Base-by-base conservation (phyloP, 164 flowering plant species). In the Brasenia schreberi region DNA sequence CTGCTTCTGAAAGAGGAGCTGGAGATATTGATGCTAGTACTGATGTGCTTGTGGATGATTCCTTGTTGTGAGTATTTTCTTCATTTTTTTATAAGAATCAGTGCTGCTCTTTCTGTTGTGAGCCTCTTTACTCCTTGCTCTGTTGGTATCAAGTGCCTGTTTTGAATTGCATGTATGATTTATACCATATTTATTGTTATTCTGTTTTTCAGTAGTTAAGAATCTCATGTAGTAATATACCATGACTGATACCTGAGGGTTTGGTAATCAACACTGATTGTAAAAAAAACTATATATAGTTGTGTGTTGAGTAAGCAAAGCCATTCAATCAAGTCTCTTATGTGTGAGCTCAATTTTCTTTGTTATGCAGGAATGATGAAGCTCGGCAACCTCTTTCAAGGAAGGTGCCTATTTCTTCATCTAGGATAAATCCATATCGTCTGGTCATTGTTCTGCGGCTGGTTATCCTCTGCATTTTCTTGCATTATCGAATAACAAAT, bases 1-100 rank as follows among this genome's bases (percentile, higher is more conserved):
- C 92, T 62, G 70, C 94, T 71, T 73, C 97, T 19, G 98, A 90
- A 75, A 83, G 85, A 66, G 87, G 93, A 65, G 90, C 75, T 60
- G 75, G 81, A 79, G 76, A 75, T 65, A 70, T 77, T 73, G 77
- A 74, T 68, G 80, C 80, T 44, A 71, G 78, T 39, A 76, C 78
- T 62, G 81, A 77, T 59, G 64, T 75, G 18, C 56, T 65, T 60
- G 67, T 79, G 72, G 77, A 76, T 64, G 80, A 79, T 58, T 68
- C 83, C 66, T 77, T 81, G 63, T 66, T 77, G 84, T 77, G 71
- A 71, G 80, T 74, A 59, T n/a, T 61, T 61, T 33, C 39, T 33
- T 33, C 39, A 33, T 33, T 33, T 23, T 9, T 49, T 49, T 49
- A 14, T 49, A 14, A 9, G 39, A 33, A 33, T 33, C 39, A 33